Conservation (phyloP, 2,329 filamentous ascomycete species). For the Monilinia polystroma region DNA sequence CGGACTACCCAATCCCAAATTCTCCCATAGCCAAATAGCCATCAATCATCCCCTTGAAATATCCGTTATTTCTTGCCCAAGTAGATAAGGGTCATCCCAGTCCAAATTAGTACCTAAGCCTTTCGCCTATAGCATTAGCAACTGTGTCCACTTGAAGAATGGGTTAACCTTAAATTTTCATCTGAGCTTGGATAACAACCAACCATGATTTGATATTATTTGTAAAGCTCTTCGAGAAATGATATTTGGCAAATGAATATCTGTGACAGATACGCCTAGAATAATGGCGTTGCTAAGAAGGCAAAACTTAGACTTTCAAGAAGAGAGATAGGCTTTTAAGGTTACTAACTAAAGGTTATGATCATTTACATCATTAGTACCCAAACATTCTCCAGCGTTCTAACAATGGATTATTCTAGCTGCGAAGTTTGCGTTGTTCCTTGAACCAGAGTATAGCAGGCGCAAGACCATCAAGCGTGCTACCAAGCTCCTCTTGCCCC, state of each 20-base stretch:
- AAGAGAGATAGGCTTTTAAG: background rate
- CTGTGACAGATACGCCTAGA: conserved; percentile 82
- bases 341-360: conserved; percentile 49
- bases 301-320: background rate
- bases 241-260: conserved; percentile 84
- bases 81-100: conserved; percentile 84
- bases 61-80: conserved; percentile 77
- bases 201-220: conserved; percentile 77
- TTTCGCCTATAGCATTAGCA: conserved; percentile 77
- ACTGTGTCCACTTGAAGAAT: conserved; percentile 69
- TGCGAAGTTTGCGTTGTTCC: conserved; percentile 70
- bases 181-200: conserved; percentile 89
- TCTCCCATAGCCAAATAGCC: conserved; percentile 83
- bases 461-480: conserved; percentile 69
- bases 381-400: conserved; percentile 84
- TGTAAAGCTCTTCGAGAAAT: conserved; percentile 78
- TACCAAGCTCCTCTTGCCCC: conserved; percentile 76
- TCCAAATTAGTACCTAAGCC: conserved; percentile 80
- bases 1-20: conserved; percentile 78
- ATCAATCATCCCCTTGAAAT: conserved; percentile 93
- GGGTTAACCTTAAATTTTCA: conserved; percentile 76
- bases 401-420: conserved; percentile 87
- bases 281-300: conserved; percentile 77
- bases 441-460: conserved; percentile 89
- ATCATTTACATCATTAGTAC: conserved; percentile 71